These are phyloP conservation scores for Spergularia marina DNA, from an alignment of 148 eudicot genomes.

Conservation along the genomic window DNA sequence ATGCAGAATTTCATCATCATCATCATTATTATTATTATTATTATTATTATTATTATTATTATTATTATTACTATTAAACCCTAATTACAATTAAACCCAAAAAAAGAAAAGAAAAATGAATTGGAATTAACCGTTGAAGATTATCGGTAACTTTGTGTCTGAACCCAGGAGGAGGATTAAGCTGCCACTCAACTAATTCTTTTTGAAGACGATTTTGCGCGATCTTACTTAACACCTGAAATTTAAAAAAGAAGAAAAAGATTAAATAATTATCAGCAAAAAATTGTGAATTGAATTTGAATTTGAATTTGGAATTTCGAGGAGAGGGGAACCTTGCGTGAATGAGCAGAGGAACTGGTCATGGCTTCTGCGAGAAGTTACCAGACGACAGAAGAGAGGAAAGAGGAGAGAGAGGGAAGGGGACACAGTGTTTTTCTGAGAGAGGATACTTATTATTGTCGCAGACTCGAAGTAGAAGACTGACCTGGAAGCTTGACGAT, in stretches of 20 bases:
- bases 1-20: no score
- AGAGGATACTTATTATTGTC: no score
- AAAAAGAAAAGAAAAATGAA: not conserved
- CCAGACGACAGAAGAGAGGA: not conserved
- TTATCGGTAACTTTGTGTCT: slow-evolving; percentile 48
- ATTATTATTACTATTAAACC: no score
- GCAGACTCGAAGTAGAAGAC: no score
- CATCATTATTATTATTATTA: no score
- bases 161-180: slow-evolving; percentile 47
- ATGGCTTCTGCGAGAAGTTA: slow-evolving; percentile 10
- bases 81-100: not conserved
- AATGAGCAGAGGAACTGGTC: slow-evolving; percentile 39
- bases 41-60: no score
- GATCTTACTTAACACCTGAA: slow-evolving; percentile 48
- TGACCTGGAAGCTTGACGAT: no score
- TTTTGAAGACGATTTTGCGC: slow-evolving; percentile 52
- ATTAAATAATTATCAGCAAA: not conserved
- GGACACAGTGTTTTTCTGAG: not conserved
- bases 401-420: not conserved
- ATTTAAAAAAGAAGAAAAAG: not conserved
- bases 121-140: slow-evolving; percentile 42
- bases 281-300: not conserved
- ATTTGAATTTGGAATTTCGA: not conserved
- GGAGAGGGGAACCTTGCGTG: slow-evolving; percentile 38
- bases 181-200: slow-evolving; percentile 51